These are phyloP conservation scores for Chaetomium olivaceum DNA, from an alignment of 2,329 filamentous ascomycete species.

Conservation along the genomic window DNA sequence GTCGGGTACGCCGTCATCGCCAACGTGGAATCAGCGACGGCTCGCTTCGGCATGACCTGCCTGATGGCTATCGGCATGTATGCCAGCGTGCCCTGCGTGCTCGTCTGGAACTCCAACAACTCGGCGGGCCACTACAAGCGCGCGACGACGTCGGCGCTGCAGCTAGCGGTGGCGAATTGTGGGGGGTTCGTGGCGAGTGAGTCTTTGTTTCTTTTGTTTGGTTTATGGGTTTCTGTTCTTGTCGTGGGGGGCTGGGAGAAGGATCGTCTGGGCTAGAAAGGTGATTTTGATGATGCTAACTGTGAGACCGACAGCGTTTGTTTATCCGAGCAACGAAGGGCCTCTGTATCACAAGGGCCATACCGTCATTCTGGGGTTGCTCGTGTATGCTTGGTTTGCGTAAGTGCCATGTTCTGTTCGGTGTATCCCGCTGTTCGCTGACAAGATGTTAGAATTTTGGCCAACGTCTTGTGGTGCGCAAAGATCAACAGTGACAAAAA, in stretches of 20 bases:
- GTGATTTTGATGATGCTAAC: not conserved
- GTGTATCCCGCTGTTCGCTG: not conserved
- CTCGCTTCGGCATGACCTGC: constrained; percentile 67
- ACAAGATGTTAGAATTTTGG: constrained; percentile 49
- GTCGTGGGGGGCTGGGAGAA: not conserved
- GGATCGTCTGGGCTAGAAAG: not conserved
- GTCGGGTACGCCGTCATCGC: constrained; percentile 65
- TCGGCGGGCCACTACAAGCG: constrained; percentile 69
- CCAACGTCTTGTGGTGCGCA: constrained; percentile 62
- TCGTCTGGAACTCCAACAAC: constrained; percentile 69
- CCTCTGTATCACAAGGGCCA: constrained; percentile 63
- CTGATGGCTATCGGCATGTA: constrained; percentile 68
- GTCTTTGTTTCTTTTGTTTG: not conserved
- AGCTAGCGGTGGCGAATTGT: constrained; percentile 66
- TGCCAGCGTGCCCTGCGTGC: constrained; percentile 60
- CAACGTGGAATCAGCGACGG: constrained; percentile 46
- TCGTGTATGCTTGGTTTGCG: constrained; percentile 65
- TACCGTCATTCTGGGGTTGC: constrained; percentile 58
- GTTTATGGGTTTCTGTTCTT: not conserved
- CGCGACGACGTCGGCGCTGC: constrained; percentile 65
- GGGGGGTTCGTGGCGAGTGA: constrained; percentile 47
- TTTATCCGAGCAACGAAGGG: constrained; percentile 58
- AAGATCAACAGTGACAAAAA: constrained; percentile 66
- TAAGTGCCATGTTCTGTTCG: constrained; percentile 41
- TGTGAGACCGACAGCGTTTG: constrained; percentile 47